A percentile compares a stretch with the other conserved stretches of the same genome.
Conservation (phyloP, 1,284 basidiomycete genomes). For the Ustilago hordei region DNA sequence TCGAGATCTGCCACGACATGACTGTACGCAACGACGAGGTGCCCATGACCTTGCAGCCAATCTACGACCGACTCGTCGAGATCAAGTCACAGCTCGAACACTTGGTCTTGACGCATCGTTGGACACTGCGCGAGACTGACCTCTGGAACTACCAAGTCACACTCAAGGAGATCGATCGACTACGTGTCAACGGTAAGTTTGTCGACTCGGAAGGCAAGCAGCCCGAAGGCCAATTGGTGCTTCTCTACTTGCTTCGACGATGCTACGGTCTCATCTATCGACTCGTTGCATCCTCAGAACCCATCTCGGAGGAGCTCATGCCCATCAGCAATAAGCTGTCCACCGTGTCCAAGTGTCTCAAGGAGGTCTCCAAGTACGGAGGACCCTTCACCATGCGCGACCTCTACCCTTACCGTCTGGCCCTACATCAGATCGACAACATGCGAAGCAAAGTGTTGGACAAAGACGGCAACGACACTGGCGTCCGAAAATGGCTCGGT, state of each 20-base stretch:
- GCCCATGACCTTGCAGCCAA: slow-evolving; percentile 86
- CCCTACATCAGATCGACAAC: slow-evolving; percentile 93
- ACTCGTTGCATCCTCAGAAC: slow-evolving; percentile 94
- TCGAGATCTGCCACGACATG: slow-evolving; percentile 96
- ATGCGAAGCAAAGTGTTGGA: slow-evolving; percentile 91
- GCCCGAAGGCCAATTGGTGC: slow-evolving; percentile 88
- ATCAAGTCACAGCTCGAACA: slow-evolving; percentile 89
- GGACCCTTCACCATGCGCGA: slow-evolving; percentile 95
- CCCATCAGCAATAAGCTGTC: slow-evolving; percentile 79
- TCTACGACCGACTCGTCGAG: slow-evolving; percentile 89
- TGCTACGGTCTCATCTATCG: slow-evolving; percentile 97
- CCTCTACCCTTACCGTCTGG: slow-evolving; percentile 96
- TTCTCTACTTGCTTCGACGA: slow-evolving; percentile 89
- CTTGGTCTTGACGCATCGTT: slow-evolving; percentile 91
- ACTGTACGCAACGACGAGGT: slow-evolving; percentile 92
- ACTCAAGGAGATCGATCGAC: slow-evolving; percentile 94
- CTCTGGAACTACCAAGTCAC: slow-evolving; percentile 82
- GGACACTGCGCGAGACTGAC: slow-evolving; percentile 96
- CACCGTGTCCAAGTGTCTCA: slow-evolving; percentile 80
- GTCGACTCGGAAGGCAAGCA: slow-evolving; percentile 92
- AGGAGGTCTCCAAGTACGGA: slow-evolving; percentile 96
- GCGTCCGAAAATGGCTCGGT: slow-evolving; percentile 68
- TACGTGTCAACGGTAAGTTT: slow-evolving; percentile 96
- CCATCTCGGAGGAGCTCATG: slow-evolving; percentile 98
- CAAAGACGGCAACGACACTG: slow-evolving; percentile 71